Evolutionary conservation across 257 asterid genomes (phyloP).

Genomic region (Jacaranda mimosifolia): DNA sequence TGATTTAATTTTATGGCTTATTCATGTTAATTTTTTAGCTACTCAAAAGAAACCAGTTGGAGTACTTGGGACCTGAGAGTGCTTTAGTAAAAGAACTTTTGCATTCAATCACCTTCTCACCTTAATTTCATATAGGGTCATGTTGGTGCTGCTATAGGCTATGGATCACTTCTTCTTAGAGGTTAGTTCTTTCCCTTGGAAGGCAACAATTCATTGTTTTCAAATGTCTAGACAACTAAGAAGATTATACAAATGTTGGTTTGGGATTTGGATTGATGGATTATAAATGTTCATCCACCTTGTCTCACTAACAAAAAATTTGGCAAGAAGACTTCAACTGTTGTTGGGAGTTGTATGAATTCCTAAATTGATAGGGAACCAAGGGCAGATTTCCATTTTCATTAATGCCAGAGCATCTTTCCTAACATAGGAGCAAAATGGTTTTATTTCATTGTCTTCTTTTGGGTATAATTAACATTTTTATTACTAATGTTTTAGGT

Average conservation of each 20-base stretch:
- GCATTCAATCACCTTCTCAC: conserved; percentile 4
- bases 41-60: background rate
- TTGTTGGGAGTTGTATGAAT: conserved; percentile 16
- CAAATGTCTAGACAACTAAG: background rate
- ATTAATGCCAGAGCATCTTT: background rate
- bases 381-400: background rate
- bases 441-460: background rate
- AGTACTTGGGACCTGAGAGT: conserved; percentile 15
- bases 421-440: no score
- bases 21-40: background rate
- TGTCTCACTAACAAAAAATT: background rate
- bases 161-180: conserved; percentile 88
- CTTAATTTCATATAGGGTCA: conserved; percentile 71
- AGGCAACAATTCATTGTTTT: background rate
- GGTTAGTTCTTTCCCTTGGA: conserved; percentile 46
- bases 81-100: conserved; percentile 16
- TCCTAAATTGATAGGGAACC: background rate
- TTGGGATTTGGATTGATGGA: conserved; percentile 5
- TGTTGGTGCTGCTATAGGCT: conserved; percentile 89
- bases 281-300: conserved; percentile 7
- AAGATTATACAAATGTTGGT: conserved; percentile 10
- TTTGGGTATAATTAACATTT: background rate
- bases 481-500: conserved; percentile 52
- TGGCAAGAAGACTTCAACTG: background rate
- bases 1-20: conserved; percentile 17